Percentiles rank a stretch among this genome's conserved stretches.
phyloP scores from a whole-genome alignment of 1,284 basidiomycete genomes.

The Sporisorium reilianum region DNA sequence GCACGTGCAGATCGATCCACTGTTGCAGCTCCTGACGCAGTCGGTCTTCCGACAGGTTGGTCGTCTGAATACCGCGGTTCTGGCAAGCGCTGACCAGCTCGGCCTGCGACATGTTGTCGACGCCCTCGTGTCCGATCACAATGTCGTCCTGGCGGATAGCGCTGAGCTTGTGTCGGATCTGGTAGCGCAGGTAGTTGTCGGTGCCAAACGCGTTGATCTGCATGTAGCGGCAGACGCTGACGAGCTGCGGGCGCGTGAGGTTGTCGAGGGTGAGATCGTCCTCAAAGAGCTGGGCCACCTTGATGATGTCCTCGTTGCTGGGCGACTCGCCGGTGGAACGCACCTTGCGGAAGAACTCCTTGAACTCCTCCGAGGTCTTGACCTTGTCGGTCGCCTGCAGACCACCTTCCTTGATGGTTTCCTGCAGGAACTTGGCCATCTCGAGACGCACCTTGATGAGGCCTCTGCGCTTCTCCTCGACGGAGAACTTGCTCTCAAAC shows the following conservation, averaged over 20 bases:
- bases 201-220: slow-evolving; percentile 98
- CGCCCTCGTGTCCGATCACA: slow-evolving; percentile 87
- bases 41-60: slow-evolving; percentile 74
- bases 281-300: slow-evolving; percentile 95
- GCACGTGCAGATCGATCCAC: slow-evolving; percentile 94
- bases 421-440: slow-evolving; percentile 99
- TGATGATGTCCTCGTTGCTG: slow-evolving; percentile 87
- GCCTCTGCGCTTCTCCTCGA: slow-evolving; percentile 94
- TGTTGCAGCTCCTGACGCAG: slow-evolving; percentile 88
- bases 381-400: slow-evolving; percentile 85
- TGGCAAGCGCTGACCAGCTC: slow-evolving; percentile 95
- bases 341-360: slow-evolving; percentile 99
- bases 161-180: slow-evolving; percentile 86
- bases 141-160: slow-evolving; percentile 90
- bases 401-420: slow-evolving; percentile 93
- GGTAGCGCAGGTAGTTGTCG: slow-evolving; percentile 96
- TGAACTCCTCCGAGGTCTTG: slow-evolving; percentile 93
- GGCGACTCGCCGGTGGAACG: slow-evolving; percentile 94
- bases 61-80: slow-evolving; percentile 90
- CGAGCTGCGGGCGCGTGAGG: slow-evolving; percentile 93
- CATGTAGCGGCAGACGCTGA: slow-evolving; percentile 93
- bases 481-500: slow-evolving; percentile 90
- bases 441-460: slow-evolving; percentile 92
- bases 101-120: slow-evolving; percentile 86
- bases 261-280: slow-evolving; percentile 98